Evolutionary conservation across 2,329 filamentous ascomycete genomes (phyloP).

Genomic region (Beauveria scarabaeidicola): DNA sequence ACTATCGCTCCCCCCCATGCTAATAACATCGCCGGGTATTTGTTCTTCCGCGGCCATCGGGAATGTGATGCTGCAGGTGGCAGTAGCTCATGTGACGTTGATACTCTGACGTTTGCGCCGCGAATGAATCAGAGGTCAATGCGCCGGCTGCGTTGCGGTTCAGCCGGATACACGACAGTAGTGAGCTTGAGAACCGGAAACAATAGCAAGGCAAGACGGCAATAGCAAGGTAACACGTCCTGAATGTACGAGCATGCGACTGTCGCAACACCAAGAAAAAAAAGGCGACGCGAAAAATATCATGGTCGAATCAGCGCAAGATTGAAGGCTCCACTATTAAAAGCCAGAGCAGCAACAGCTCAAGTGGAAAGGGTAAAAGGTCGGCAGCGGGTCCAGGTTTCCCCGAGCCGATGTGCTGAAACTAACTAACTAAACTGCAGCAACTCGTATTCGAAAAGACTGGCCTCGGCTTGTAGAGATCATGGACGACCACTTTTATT

Average conservation of each 20-base stretch:
- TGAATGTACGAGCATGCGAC: neutral
- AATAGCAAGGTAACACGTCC: neutral
- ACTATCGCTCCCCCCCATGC: slow-evolving; percentile 16
- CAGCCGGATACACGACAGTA: neutral
- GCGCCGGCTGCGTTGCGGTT: neutral
- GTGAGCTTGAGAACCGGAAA: neutral
- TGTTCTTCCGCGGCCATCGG: slow-evolving; percentile 14
- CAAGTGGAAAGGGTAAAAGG: neutral
- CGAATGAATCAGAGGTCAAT: neutral
- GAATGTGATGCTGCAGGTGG: neutral
- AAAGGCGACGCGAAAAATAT: slow-evolving; percentile 1
- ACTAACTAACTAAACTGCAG: too few relatives aligned
- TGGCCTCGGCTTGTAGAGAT: neutral
- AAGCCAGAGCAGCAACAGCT: neutral
- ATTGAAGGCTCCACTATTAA: neutral
- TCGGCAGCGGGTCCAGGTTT: neutral
- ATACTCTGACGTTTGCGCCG: neutral
- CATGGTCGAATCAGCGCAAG: slow-evolving; percentile 1
- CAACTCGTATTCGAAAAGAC: neutral
- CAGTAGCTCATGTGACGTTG: neutral
- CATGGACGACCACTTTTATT: too few relatives aligned
- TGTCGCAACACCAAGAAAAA: neutral
- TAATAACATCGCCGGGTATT: slow-evolving; percentile 16
- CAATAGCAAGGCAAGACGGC: too few relatives aligned
- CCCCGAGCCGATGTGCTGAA: neutral